phyloP scores from a whole-genome alignment of 1,284 basidiomycete genomes.

The Marasmius oreades region DNA sequence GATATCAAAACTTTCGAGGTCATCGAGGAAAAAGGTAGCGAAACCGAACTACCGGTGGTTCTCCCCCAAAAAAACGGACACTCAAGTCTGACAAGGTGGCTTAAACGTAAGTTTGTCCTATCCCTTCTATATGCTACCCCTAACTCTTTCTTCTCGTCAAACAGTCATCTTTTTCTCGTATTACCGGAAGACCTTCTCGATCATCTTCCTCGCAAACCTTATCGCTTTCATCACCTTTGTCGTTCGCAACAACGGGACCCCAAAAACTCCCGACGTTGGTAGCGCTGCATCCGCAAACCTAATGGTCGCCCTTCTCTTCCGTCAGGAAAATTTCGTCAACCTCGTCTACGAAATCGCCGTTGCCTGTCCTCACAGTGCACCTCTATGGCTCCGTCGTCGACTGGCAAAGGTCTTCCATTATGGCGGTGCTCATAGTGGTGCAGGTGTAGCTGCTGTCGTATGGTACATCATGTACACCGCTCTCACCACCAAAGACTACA shows the following conservation, averaged over 20 bases:
- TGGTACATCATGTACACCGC: conserved; percentile 31
- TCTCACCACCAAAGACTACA: conserved; percentile 27
- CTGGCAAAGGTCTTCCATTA: conserved; percentile 33
- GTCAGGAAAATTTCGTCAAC: conserved; percentile 36
- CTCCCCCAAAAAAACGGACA: conserved; percentile 13
- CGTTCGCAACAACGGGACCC: conserved; percentile 21
- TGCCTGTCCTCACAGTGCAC: conserved; percentile 27
- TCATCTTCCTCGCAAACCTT: conserved; percentile 24
- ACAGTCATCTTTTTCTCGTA: conserved; percentile 28
- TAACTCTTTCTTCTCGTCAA: conserved; percentile 18
- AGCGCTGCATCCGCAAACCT: conserved; percentile 33
- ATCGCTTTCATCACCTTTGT: conserved; percentile 16
- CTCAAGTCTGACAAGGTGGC: conserved; percentile 17
- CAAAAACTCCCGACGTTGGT: conserved; percentile 25
- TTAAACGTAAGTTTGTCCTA: conserved; percentile 12
- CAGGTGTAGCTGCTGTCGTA: conserved; percentile 29
- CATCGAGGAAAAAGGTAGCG: too few relatives aligned
- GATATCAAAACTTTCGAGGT: too few relatives aligned
- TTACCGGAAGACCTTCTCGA: conserved; percentile 23
- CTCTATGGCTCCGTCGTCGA: conserved; percentile 28
- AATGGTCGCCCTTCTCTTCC: conserved; percentile 31
- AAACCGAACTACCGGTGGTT: background rate
- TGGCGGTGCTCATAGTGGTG: conserved; percentile 32
- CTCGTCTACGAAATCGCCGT: conserved; percentile 29
- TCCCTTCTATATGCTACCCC: background rate